These are phyloP conservation scores for Senna siamea DNA, from an alignment of 306 rosid species.

Conservation along the genomic window DNA sequence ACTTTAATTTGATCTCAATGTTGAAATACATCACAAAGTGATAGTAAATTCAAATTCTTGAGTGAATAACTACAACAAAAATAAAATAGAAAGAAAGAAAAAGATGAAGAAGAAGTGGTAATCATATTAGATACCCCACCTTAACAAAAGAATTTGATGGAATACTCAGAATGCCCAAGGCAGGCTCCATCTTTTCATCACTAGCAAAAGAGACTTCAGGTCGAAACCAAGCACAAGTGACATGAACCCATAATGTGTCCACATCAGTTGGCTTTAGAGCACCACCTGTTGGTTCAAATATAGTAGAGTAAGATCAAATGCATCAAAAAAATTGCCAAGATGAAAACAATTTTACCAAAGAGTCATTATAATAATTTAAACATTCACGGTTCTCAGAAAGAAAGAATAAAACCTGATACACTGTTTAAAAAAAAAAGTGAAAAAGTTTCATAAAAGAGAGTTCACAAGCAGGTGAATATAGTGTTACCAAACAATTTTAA, in stretches of 20 bases:
- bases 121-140: conserved; percentile 52
- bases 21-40: conserved; percentile 5
- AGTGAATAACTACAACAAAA: not conserved
- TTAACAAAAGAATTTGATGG: conserved; percentile 99
- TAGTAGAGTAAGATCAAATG: conserved; percentile 35
- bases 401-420: conserved; percentile 14
- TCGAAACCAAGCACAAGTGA: conserved; percentile 98
- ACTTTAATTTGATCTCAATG: not conserved
- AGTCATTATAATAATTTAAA: conserved; percentile 31
- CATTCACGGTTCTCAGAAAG: conserved; percentile 10
- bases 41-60: not conserved
- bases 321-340: conserved; percentile 9
- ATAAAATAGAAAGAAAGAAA: too few relatives aligned
- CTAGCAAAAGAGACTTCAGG: conserved; percentile 98
- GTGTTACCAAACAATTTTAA: conserved; percentile 25
- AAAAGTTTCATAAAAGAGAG: not conserved
- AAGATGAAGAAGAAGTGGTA: not conserved
- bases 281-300: conserved; percentile 71
- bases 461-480: conserved; percentile 13
- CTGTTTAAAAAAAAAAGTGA: conserved; percentile 13
- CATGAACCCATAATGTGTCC: conserved; percentile 94
- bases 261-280: conserved; percentile 97
- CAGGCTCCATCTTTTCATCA: conserved; percentile 99
- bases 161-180: conserved; percentile 94
- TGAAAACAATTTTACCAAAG: conserved; percentile 25